Base-by-base conservation (phyloP, 768 basidiomycete genomes). In the Trametes meyenii region DNA sequence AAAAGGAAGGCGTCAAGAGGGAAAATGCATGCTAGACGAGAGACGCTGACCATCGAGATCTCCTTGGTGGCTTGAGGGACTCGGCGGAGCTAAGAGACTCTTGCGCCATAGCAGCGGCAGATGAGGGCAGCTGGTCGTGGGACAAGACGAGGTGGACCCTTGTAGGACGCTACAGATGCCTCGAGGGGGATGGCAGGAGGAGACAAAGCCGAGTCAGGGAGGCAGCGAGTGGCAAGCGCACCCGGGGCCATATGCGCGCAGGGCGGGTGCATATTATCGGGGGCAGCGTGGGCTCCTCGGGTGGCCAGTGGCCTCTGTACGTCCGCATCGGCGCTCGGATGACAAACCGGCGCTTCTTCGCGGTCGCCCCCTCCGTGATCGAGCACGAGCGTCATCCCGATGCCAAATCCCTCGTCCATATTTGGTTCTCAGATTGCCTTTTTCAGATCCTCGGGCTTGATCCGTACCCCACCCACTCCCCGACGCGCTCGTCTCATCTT, bases 31-130 rank as follows among this genome's bases (percentile, higher is more conserved):
- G 23, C 5, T 6, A 42, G 35, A 6, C 12, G 16, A 21, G n/a
- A 46, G 45, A 14, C 24, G 16, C 57, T 14, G 11, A 64, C 62
- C 62, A 64, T 46, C 58, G 46, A 17, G 58, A 55, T 45, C 42
- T 55, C 54, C 46, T 51, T 14, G 42, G 5, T 29, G 29, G 36
- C 40, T 60, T 50, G 42, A 64, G 53, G 19, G 62, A 58, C 36
- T 54, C 57, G 19, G 5, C 51, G 1, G 62, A 49, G 46, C 52
- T 58, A 33, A 58, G 45, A 14, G 62, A 58, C 16, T 60, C 58
- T 64, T 60, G 61, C 61, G 55, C 42, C 61, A 62, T 62, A 16
- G n/a, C 17, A 16, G 50, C 17, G 12, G 43, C 14, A 23, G 61
- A 57, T 44, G 45, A 50, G 26, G 21, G 36, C 59, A 46, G 36